A percentile compares a stretch with the other conserved stretches of the same genome.
Conservation (phyloP, 1,139 yeast species). For the Protomyces lactucae-debilis region DNA sequence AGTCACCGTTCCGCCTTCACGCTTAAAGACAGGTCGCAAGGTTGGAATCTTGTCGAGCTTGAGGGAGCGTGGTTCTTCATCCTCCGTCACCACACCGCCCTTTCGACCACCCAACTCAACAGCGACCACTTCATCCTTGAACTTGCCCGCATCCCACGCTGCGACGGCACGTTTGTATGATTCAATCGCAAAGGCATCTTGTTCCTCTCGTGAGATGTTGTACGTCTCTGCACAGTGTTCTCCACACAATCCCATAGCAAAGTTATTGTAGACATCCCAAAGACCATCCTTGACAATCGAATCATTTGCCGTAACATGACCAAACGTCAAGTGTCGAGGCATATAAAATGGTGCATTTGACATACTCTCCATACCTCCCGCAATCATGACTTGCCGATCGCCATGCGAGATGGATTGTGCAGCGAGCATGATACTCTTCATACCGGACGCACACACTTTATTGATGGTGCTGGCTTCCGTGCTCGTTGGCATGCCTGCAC, state of each 20-base stretch:
- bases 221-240: conserved; percentile 85
- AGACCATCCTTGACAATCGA: conserved; percentile 90
- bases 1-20: conserved; percentile 68
- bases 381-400: conserved; percentile 82
- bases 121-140: conserved; percentile 70
- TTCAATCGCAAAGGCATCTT: conserved; percentile 80
- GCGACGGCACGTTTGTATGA: conserved; percentile 80
- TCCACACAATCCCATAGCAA: conserved; percentile 94
- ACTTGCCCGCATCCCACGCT: conserved; percentile 76
- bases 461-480: conserved; percentile 85
- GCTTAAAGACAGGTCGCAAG: conserved; percentile 88
- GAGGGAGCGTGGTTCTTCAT: conserved; percentile 67
- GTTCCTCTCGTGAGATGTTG: conserved; percentile 60
- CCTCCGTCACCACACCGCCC: conserved; percentile 61
- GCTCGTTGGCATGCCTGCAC: conserved; percentile 74
- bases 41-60: conserved; percentile 66
- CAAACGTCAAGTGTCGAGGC: conserved; percentile 80
- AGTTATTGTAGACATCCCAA: conserved; percentile 77
- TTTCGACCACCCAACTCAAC: conserved; percentile 91
- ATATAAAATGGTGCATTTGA: conserved; percentile 89
- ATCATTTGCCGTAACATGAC: conserved; percentile 71
- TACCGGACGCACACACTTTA: conserved; percentile 96
- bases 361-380: conserved; percentile 98
- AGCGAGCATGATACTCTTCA: conserved; percentile 84
- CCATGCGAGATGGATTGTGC: conserved; percentile 89